Percentiles rank a stretch among this genome's conserved stretches.
Evolutionary conservation across 1,284 basidiomycete species (phyloP).

Genomic region (Apiotrichum gracile): DNA sequence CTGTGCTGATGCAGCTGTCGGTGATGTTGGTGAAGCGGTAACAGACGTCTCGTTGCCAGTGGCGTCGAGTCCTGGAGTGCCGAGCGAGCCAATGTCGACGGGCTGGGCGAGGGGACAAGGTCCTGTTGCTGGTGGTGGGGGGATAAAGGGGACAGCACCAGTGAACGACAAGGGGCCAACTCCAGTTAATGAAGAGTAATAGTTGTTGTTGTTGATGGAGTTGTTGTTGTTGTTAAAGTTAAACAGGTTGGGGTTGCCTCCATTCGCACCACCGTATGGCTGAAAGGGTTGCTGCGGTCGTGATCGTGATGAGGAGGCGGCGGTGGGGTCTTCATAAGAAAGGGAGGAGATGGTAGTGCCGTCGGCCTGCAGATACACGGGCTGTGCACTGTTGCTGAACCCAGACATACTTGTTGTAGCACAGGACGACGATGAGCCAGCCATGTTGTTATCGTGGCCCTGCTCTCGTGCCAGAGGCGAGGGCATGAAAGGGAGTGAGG

Average conservation of each 20-base stretch:
- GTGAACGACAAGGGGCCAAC: neutral
- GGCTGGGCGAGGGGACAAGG: conserved; percentile 1
- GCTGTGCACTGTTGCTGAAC: neutral
- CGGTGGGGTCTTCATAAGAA: neutral
- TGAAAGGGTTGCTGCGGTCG: neutral
- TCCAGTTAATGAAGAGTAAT: neutral
- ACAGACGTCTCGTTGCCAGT: conserved; percentile 2
- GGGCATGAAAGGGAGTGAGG: neutral
- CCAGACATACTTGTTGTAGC: too few species aligned
- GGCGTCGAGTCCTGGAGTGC: neutral
- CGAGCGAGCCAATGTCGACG: neutral
- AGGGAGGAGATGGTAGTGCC: neutral
- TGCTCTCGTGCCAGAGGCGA: neutral
- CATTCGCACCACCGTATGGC: neutral
- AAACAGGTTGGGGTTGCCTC: too few species aligned
- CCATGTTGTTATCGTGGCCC: neutral
- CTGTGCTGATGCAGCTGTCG: neutral
- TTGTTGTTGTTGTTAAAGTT: neutral
- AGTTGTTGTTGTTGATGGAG: neutral
- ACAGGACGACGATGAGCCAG: neutral
- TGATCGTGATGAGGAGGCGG: neutral
- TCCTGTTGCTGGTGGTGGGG: neutral
- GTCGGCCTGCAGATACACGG: neutral
- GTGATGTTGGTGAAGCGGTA: neutral
- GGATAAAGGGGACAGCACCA: neutral